A percentile compares a stretch with the other conserved stretches of the same genome.
These are phyloP conservation scores for Rhododendron simsii DNA, from an alignment of 148 eudicot genomes.

Conservation along the genomic window DNA sequence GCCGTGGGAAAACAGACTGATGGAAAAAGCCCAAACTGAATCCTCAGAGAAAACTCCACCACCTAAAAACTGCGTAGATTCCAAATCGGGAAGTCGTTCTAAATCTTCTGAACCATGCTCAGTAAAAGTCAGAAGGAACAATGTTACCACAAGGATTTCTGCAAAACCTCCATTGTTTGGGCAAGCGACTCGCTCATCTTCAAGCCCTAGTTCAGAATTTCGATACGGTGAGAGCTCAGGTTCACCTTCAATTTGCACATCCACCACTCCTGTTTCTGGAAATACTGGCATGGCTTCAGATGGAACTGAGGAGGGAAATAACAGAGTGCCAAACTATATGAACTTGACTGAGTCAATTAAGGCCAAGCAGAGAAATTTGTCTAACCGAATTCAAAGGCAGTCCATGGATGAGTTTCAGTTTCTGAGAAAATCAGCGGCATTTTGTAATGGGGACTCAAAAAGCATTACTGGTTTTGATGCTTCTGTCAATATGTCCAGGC, in stretches of 20 bases:
- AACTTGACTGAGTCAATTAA: constrained; percentile 78
- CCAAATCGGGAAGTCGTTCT: constrained; percentile 20
- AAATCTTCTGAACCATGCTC: constrained; percentile 53
- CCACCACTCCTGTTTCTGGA: constrained; percentile 71
- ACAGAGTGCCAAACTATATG: constrained; percentile 72
- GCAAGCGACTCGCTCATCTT: constrained; percentile 53
- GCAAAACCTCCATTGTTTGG: constrained; percentile 59
- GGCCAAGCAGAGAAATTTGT: constrained; percentile 57
- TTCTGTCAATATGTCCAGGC: constrained; percentile 38
- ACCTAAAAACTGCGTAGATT: constrained; percentile 28
- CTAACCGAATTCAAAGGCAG: constrained; percentile 50
- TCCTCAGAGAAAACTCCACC: constrained; percentile 52
- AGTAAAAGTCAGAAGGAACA: constrained; percentile 64
- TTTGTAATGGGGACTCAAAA: constrained; percentile 43
- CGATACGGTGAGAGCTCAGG: constrained; percentile 71
- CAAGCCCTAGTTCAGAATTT: constrained; percentile 85
- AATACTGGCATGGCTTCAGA: constrained; percentile 32
- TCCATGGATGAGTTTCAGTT: constrained; percentile 92
- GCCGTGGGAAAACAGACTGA: constrained; percentile 87
- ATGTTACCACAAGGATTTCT: constrained; percentile 65
- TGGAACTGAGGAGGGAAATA: constrained; percentile 41
- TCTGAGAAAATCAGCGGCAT: constrained; percentile 48
- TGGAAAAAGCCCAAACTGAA: constrained; percentile 56
- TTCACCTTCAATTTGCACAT: constrained; percentile 83
- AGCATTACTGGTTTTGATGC: constrained; percentile 42